Percentiles rank a stretch among this genome's conserved stretches.
Evolutionary conservation across 345 rosid species (phyloP).

Genomic region (Stellera chamaejasme): DNA sequence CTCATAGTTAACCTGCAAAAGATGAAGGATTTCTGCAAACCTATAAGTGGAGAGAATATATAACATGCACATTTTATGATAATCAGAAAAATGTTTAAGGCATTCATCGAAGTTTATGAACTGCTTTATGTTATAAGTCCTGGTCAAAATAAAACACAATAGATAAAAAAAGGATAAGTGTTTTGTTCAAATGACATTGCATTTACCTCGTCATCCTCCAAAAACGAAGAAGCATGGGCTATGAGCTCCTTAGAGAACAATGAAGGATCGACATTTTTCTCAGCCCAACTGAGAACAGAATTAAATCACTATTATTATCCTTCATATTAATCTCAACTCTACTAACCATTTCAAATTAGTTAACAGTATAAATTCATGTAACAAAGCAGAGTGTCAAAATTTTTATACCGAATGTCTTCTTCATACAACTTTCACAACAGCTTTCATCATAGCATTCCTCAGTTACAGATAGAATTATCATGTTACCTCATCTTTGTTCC

Average conservation of each 20-base stretch:
- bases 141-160: background rate
- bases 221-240: conserved; percentile 50
- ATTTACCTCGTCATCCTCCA: conserved; percentile 50
- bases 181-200: background rate
- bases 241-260: conserved; percentile 69
- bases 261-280: conserved; percentile 81
- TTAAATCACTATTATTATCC: background rate
- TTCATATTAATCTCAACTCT: background rate
- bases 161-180: background rate
- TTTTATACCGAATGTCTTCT: too few relatives aligned
- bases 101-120: background rate
- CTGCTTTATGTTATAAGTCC: background rate
- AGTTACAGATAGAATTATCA: too few relatives aligned
- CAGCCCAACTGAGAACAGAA: conserved; percentile 60
- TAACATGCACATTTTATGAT: background rate
- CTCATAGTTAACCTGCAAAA: conserved; percentile 56
- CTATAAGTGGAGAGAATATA: background rate
- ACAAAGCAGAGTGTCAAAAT: background rate
- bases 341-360: background rate
- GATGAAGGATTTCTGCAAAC: background rate
- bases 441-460: too few relatives aligned
- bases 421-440: too few relatives aligned
- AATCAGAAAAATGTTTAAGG: background rate
- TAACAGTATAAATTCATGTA: background rate
- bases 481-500: too few relatives aligned